phyloP scores from a whole-genome alignment of 2,329 filamentous ascomycete species.

The Diplocarpon mali region DNA sequence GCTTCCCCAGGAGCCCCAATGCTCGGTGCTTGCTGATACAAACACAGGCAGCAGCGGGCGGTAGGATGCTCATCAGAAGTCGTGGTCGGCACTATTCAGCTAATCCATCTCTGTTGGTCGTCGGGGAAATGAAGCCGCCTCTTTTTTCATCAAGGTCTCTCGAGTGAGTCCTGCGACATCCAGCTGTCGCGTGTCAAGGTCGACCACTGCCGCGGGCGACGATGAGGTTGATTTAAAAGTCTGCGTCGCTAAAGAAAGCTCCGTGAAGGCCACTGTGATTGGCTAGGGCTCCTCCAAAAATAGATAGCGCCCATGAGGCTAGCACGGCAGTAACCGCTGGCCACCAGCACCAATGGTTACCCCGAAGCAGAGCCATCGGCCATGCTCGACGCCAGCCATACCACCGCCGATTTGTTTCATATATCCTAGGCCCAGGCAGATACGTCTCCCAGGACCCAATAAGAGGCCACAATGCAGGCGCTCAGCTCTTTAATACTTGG shows the following conservation, averaged over 20 bases:
- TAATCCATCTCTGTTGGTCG: not conserved
- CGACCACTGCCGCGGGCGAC: slow-evolving; percentile 6
- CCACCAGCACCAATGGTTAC: slow-evolving; percentile 13
- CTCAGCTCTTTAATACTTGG: slow-evolving; percentile 17
- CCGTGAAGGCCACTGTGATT: not conserved
- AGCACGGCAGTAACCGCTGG: slow-evolving; percentile 13
- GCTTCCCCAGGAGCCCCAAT: not conserved
- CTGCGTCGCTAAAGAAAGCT: too few species aligned
- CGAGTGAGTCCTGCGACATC: slow-evolving; percentile 8
- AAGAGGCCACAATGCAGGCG: slow-evolving; percentile 18
- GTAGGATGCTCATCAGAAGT: slow-evolving; percentile 3
- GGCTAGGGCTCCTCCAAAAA: slow-evolving; percentile 4
- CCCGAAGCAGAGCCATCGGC: not conserved
- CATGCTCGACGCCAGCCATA: slow-evolving; percentile 7
- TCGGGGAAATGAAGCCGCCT: not conserved
- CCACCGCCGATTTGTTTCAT: slow-evolving; percentile 22
- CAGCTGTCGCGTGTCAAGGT: slow-evolving; percentile 11
- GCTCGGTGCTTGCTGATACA: not conserved
- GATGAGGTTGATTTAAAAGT: slow-evolving; percentile 8
- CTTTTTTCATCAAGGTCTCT: not conserved
- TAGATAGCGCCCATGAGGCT: slow-evolving; percentile 11
- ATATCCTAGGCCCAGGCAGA: slow-evolving; percentile 1
- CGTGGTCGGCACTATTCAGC: not conserved
- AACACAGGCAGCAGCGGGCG: slow-evolving; percentile 7
- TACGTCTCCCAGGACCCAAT: slow-evolving; percentile 17